Conservation (phyloP, 495 filamentous ascomycete genomes). For the Penicillium fimorum region DNA sequence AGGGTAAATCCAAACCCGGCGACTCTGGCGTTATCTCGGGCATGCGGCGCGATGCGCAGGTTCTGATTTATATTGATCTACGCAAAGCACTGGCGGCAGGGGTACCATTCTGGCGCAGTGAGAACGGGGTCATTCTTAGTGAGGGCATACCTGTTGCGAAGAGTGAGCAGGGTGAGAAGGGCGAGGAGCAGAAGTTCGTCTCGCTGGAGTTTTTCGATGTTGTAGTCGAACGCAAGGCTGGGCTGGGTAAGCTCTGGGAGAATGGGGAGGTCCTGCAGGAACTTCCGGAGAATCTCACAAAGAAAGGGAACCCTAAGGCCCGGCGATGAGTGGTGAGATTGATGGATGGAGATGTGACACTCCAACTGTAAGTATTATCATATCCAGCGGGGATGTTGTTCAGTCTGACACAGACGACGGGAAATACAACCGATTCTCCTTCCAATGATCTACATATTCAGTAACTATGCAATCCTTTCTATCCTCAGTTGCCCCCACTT, state of each 20-base stretch:
- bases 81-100: slow-evolving; percentile 58
- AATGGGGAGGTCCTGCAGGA: slow-evolving; percentile 59
- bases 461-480: background rate
- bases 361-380: background rate
- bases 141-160: slow-evolving; percentile 38
- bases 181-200: slow-evolving; percentile 30
- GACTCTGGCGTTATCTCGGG: slow-evolving; percentile 67
- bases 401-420: background rate
- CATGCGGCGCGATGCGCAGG: slow-evolving; percentile 75
- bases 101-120: slow-evolving; percentile 80
- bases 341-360: background rate
- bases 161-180: slow-evolving; percentile 11
- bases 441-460: background rate
- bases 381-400: background rate
- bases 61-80: slow-evolving; percentile 80
- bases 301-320: slow-evolving; percentile 36
- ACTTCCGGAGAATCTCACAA: slow-evolving; percentile 35
- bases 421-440: background rate
- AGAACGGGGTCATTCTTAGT: slow-evolving; percentile 72
- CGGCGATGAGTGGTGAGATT: slow-evolving; percentile 13
- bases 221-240: slow-evolving; percentile 57
- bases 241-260: slow-evolving; percentile 64
- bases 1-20: slow-evolving; percentile 11
- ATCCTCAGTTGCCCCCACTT: background rate
- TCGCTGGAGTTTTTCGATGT: slow-evolving; percentile 44